A percentile compares a stretch with the other conserved stretches of the same genome.
Evolutionary conservation across 2,329 filamentous ascomycete species (phyloP).

Genomic region (Trichophaea hybrida): DNA sequence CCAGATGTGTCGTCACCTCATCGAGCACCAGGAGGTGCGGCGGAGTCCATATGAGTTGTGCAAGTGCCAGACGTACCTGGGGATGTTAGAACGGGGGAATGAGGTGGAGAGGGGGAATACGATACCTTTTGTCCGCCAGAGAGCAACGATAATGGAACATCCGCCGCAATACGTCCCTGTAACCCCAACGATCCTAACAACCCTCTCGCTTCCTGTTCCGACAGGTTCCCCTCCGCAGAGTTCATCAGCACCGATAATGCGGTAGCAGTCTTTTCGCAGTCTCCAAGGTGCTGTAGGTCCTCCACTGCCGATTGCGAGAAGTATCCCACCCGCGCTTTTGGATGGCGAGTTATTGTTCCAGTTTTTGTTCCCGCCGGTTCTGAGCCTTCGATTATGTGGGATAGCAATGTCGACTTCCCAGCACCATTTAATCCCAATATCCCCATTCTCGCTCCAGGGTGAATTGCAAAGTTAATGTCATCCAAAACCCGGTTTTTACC

Average conservation of each 20-base stretch:
- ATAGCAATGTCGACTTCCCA: slow-evolving; percentile 67
- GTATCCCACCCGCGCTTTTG: slow-evolving; percentile 55
- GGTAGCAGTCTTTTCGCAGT: slow-evolving; percentile 37
- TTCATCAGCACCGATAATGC: slow-evolving; percentile 14
- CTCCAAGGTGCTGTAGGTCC: slow-evolving; percentile 38
- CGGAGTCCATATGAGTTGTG: slow-evolving; percentile 41
- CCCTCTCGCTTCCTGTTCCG: slow-evolving; percentile 53
- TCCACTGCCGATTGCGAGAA: slow-evolving; percentile 73
- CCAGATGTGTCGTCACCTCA: slow-evolving; percentile 73
- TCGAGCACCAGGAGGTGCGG: slow-evolving; percentile 65
- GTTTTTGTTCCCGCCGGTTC: slow-evolving; percentile 37
- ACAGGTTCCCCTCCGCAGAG: slow-evolving; percentile 32
- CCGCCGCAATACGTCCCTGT: slow-evolving; percentile 53
- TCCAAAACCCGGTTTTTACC: slow-evolving; percentile 28
- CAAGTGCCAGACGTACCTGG: slow-evolving; percentile 46
- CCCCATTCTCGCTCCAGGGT: slow-evolving; percentile 59
- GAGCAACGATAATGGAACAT: slow-evolving; percentile 56
- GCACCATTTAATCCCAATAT: slow-evolving; percentile 66
- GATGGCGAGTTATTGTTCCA: slow-evolving; percentile 46
- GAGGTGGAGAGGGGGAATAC: background rate
- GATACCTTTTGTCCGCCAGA: slow-evolving; percentile 57
- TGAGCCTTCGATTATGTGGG: slow-evolving; percentile 44
- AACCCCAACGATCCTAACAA: slow-evolving; percentile 56
- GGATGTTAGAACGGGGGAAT: background rate
- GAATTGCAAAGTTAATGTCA: slow-evolving; percentile 52